Evolutionary conservation across 345 rosid genomes (phyloP).

Genomic region (Cochlearia excelsa): DNA sequence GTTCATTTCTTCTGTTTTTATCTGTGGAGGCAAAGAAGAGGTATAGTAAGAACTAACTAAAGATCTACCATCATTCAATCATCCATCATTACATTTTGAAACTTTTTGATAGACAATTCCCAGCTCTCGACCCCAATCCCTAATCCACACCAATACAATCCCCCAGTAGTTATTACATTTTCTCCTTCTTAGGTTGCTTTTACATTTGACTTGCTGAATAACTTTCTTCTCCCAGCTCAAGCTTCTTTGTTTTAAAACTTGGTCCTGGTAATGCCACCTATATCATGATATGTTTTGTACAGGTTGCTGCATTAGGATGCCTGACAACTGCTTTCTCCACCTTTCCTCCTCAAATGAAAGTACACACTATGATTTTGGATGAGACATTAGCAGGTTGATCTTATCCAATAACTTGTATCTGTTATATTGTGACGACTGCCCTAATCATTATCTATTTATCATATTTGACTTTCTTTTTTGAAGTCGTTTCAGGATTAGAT

Average conservation of each 20-base stretch:
- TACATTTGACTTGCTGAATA: constrained; percentile 21
- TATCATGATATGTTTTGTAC: constrained; percentile 13
- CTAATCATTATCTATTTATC: constrained; percentile 6
- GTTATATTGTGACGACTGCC: constrained; percentile 19
- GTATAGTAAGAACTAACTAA: constrained; percentile 21
- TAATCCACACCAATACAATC: background rate
- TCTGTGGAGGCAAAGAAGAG: constrained; percentile 8
- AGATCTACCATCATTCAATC: constrained; percentile 8
- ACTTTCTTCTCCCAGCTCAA: constrained; percentile 6
- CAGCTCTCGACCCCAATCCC: constrained; percentile 14
- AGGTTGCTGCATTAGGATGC: constrained; percentile 80
- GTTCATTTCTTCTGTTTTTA: constrained; percentile 3
- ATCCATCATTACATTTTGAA: constrained; percentile 5
- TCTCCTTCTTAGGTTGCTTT: constrained; percentile 8
- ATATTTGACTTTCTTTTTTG: constrained; percentile 34
- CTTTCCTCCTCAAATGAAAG: constrained; percentile 53
- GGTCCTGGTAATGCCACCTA: constrained; percentile 18
- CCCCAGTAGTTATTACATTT: constrained; percentile 11
- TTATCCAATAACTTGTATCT: background rate
- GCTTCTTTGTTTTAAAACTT: constrained; percentile 14
- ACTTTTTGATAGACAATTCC: constrained; percentile 6
- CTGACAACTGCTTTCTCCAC: constrained; percentile 74
- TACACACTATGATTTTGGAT: constrained; percentile 60
- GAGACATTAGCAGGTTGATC: constrained; percentile 61
- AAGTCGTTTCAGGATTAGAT: constrained; percentile 49